Evolutionary conservation across 805 yeast genomes (phyloP).

Genomic region (Starmera amethionina): DNA sequence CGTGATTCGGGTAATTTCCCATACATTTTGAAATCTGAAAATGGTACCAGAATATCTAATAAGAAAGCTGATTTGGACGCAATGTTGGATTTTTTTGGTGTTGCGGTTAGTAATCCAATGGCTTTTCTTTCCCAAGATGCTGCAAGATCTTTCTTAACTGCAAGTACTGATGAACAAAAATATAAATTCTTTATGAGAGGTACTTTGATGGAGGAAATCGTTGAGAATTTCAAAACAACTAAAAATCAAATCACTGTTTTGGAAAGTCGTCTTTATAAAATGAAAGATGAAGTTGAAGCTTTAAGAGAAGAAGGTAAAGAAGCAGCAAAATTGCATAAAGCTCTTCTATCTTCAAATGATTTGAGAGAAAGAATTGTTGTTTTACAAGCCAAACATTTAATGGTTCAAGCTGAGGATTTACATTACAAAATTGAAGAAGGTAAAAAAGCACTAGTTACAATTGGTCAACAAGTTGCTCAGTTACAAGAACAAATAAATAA

Average conservation of each 20-base stretch:
- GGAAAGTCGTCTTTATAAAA: slow-evolving; percentile 27
- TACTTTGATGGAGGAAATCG: slow-evolving; percentile 59
- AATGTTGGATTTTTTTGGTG: slow-evolving; percentile 60
- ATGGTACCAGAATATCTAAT: slow-evolving; percentile 43
- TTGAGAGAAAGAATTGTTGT: slow-evolving; percentile 27
- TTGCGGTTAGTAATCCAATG: slow-evolving; percentile 84
- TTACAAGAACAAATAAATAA: slow-evolving; percentile 2
- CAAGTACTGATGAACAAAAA: slow-evolving; percentile 62
- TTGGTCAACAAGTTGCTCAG: slow-evolving; percentile 3
- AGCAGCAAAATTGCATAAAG: slow-evolving; percentile 29
- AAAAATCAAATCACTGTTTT: slow-evolving; percentile 25
- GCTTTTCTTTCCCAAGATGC: slow-evolving; percentile 89
- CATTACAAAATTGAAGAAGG: slow-evolving; percentile 3
- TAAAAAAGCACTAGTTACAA: slow-evolving; percentile 7
- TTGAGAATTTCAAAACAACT: slow-evolving; percentile 38
- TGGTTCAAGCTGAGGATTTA: slow-evolving; percentile 30
- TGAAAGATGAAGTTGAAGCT: slow-evolving; percentile 28
- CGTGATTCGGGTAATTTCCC: slow-evolving; percentile 37
- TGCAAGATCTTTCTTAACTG: slow-evolving; percentile 82
- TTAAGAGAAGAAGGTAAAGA: slow-evolving; percentile 31
- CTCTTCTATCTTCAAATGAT: slow-evolving; percentile 30
- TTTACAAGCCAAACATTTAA: slow-evolving; percentile 37
- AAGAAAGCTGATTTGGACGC: slow-evolving; percentile 58
- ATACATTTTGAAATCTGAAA: slow-evolving; percentile 45
- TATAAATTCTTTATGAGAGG: slow-evolving; percentile 76